Evolutionary conservation across 2,329 filamentous ascomycete species (phyloP).

Genomic region (Aspergillus candidus): DNA sequence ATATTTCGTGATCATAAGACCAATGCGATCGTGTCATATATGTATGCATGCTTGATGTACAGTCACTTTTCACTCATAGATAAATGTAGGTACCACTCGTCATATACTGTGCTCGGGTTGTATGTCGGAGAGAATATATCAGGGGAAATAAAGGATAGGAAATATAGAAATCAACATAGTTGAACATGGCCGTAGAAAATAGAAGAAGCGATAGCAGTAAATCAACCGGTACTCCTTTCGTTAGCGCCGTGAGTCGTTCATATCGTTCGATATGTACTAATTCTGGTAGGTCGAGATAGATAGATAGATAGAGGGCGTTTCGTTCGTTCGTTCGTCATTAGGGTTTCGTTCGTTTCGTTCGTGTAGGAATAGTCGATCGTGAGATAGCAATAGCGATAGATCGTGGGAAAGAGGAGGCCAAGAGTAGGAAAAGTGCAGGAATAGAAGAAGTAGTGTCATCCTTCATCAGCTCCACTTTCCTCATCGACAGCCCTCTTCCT

Average conservation of each 20-base stretch:
- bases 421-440: not conserved
- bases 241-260: no score
- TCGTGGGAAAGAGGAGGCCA: not conserved
- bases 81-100: no score
- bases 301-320: not conserved
- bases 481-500: constrained; percentile 26
- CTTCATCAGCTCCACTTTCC: constrained; percentile 22
- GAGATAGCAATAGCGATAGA: not conserved
- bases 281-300: not conserved
- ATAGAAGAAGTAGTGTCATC: not conserved
- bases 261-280: not conserved
- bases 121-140: not conserved
- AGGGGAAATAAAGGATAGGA: not conserved
- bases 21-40: not conserved
- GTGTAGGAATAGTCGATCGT: no score
- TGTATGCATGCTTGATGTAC: no score
- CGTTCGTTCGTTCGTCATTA: no score
- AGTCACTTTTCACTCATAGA: no score
- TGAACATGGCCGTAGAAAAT: no score
- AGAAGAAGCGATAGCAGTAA: not conserved
- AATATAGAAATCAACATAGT: not conserved
- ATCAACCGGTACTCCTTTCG: not conserved
- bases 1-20: not conserved
- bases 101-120: no score
- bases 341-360: no score